Evolutionary conservation across 1,284 basidiomycete genomes (phyloP).

Genomic region (Ganoderma leucocontextum): DNA sequence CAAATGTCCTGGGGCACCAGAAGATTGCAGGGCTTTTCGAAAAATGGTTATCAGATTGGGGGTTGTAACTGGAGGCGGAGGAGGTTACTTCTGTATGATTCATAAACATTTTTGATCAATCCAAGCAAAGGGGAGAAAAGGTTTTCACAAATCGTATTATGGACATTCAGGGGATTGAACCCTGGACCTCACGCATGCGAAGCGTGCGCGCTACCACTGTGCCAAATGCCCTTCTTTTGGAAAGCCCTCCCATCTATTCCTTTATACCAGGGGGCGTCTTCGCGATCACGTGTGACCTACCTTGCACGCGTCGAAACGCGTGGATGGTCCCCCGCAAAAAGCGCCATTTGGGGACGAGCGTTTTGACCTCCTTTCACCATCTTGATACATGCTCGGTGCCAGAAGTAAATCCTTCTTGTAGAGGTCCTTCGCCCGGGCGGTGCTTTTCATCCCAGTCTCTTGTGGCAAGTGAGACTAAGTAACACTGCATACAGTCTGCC

Average conservation of each 20-base stretch:
- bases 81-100: constrained; percentile 30
- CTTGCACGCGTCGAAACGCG: too few species aligned
- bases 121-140: neutral
- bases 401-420: too few species aligned
- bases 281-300: neutral
- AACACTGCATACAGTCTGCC: too few species aligned
- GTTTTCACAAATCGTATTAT: too few species aligned
- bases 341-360: neutral
- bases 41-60: constrained; percentile 54
- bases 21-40: constrained; percentile 58
- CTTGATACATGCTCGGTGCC: too few species aligned
- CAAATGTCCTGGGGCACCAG: constrained; percentile 54
- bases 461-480: too few species aligned
- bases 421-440: too few species aligned
- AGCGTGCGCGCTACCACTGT: constrained; percentile 37
- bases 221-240: constrained; percentile 29
- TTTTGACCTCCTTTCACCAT: neutral
- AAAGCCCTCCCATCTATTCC: neutral
- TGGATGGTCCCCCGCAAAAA: too few species aligned
- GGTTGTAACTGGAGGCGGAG: constrained; percentile 43
- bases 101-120: neutral
- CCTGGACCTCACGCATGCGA: constrained; percentile 35
- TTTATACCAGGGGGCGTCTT: neutral
- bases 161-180: constrained; percentile 36
- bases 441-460: too few species aligned